Base-by-base conservation (phyloP, 495 filamentous ascomycete species). In the Penicillium pulvis region DNA sequence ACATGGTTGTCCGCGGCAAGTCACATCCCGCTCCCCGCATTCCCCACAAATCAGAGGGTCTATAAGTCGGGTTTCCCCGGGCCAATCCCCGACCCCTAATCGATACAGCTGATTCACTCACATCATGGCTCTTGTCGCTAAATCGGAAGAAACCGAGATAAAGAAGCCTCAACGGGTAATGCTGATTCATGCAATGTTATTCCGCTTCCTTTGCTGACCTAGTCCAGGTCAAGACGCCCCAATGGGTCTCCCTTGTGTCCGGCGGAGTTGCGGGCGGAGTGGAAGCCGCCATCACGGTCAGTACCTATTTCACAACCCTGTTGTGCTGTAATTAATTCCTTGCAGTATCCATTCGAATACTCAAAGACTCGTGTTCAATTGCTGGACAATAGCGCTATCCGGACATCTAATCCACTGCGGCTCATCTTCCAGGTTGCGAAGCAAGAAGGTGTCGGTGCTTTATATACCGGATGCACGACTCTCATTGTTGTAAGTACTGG, bases 331-430 rank as follows among this genome's bases (percentile, higher is more conserved):
- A 41, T 7, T 41, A 41, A 8, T 59, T n/a, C 11, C 4, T 33
- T 4, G 0, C 51, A 84, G 76, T 87, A 87, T 64, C 85, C 85
- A n/a, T 85, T 88, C 60, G 85, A 87, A 62, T 87, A 87, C 55
- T 83, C 85, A 16, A 88, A 88, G 70, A 88, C 85, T 1, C 76
- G 84, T 19, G 83, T 85, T 6, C 85, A 88, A 60, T 73, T 88
- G 0, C 73, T 79, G 12, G 68, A 77, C 17, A 69, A 79, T 45
- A 71, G 75, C 41, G 74, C 78, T 17, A 61, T 73, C 6, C 62
- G 70, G 1, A 74, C 71, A 4, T 59, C 68, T 2, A 87, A 87
- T 58, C 85, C 85, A 2, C 77, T 87, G 44, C 53, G 68, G 2
- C 78, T 87, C 31, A 81, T 85, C 41, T 49, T 54, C 3, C 64